Percentiles rank a stretch among this genome's conserved stretches.
These are phyloP conservation scores for Trichosporon sp. DNA, from an alignment of 1,284 basidiomycete genomes.

Conservation along the genomic window DNA sequence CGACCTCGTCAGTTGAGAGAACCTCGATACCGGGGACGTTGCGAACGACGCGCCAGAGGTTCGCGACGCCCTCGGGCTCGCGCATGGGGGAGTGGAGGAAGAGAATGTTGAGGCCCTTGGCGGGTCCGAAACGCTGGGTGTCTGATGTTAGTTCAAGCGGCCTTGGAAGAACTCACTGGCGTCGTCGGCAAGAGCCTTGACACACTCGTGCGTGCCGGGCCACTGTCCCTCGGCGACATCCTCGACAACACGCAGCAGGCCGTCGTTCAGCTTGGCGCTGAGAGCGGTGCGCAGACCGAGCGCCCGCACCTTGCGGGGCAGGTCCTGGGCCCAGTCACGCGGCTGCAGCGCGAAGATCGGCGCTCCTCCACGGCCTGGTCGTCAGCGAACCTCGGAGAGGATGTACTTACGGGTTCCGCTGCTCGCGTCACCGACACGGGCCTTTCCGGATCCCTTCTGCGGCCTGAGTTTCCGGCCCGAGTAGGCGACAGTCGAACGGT, in stretches of 20 bases:
- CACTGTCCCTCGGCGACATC: slow-evolving; percentile 59
- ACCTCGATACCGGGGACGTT: slow-evolving; percentile 60
- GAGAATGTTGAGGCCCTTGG: slow-evolving; percentile 39
- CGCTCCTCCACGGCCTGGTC: slow-evolving; percentile 69
- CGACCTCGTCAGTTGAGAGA: slow-evolving; percentile 61
- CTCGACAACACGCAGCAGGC: slow-evolving; percentile 68
- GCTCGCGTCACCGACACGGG: slow-evolving; percentile 82
- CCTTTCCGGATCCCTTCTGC: slow-evolving; percentile 88
- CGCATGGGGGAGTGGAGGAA: slow-evolving; percentile 41
- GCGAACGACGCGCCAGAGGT: slow-evolving; percentile 26
- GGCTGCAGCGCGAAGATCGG: slow-evolving; percentile 85
- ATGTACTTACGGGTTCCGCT: slow-evolving; percentile 67
- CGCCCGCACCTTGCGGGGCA: slow-evolving; percentile 82
- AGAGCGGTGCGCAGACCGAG: slow-evolving; percentile 90
- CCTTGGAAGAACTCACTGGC: neutral
- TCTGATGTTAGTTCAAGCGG: neutral
- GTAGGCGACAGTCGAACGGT: slow-evolving; percentile 79
- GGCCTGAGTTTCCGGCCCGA: slow-evolving; percentile 82
- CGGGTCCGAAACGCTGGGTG: slow-evolving; percentile 35
- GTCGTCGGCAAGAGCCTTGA: slow-evolving; percentile 31
- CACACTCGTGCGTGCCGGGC: slow-evolving; percentile 38
- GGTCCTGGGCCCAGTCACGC: slow-evolving; percentile 81
- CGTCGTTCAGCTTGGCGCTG: slow-evolving; percentile 72
- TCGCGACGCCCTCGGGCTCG: slow-evolving; percentile 20
- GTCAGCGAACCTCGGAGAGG: neutral